Evolutionary conservation across 176 grass and related monocot species (phyloP).

Genomic region (Raddia guianensis): DNA sequence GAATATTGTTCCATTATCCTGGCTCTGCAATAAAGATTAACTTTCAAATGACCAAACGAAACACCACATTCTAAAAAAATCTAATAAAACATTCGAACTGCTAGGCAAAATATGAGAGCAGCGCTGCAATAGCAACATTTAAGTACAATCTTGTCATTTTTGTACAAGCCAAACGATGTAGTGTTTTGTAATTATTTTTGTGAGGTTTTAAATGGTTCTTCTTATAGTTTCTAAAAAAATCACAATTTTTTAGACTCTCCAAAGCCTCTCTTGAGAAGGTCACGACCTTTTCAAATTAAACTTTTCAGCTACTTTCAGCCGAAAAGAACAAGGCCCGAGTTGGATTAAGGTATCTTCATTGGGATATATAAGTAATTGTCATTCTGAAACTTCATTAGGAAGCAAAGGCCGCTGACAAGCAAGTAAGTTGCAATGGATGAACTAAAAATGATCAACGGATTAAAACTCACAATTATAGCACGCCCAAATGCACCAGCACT

Average conservation of each 20-base stretch:
- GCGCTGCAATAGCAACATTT: neutral
- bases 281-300: too few species aligned
- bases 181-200: too few species aligned
- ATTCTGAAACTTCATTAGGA: neutral
- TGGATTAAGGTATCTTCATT: constrained; percentile 2
- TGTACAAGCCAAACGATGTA: too few species aligned
- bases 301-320: too few species aligned
- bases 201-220: too few species aligned
- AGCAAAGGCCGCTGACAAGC: neutral
- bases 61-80: neutral
- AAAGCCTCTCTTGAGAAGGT: too few species aligned
- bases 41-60: neutral
- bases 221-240: too few species aligned
- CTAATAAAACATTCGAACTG: constrained; percentile 21
- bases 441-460: neutral
- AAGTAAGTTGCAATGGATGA: constrained; percentile 9
- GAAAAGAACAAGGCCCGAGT: too few species aligned
- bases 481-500: constrained; percentile 98
- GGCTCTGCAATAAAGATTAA: neutral
- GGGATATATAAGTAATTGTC: neutral
- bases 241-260: too few species aligned
- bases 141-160: neutral
- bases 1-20: neutral
- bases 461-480: constrained; percentile 92
- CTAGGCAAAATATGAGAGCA: neutral